A percentile compares a stretch with the other conserved stretches of the same genome.
These are phyloP conservation scores for Inonotus obliquus DNA, from an alignment of 1,284 basidiomycete genomes.

Conservation along the genomic window DNA sequence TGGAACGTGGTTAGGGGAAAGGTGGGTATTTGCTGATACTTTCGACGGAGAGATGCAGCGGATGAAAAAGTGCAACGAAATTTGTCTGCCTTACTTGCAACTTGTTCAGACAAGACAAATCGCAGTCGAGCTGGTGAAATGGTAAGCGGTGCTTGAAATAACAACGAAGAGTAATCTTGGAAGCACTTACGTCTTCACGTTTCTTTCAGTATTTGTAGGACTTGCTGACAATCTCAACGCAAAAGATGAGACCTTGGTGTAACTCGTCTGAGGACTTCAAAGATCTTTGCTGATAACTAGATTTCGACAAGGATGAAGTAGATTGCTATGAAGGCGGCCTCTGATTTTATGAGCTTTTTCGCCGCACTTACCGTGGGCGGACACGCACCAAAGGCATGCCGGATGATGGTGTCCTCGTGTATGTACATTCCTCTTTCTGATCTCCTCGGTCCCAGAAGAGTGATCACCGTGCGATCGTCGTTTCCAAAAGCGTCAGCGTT, in stretches of 20 bases:
- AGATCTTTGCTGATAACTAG: background rate
- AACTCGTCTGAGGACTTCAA: background rate
- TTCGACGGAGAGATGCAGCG: background rate
- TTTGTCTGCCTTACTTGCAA: no score
- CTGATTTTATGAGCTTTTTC: background rate
- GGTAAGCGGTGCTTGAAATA: no score
- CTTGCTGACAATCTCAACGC: background rate
- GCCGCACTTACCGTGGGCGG: background rate
- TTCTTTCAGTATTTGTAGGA: no score
- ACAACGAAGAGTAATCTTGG: no score
- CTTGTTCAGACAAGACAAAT: no score
- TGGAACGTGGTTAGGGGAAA: background rate
- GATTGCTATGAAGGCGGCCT: background rate
- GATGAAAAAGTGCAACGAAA: no score
- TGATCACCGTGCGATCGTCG: background rate
- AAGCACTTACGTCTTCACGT: no score
- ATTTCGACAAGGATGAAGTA: background rate
- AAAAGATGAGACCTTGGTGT: no score
- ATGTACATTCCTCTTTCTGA: background rate
- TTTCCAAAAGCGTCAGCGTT: no score
- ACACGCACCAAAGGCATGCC: background rate
- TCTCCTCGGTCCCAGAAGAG: background rate
- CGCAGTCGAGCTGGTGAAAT: no score
- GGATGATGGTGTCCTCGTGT: background rate
- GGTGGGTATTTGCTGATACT: background rate